A percentile compares a stretch with the other conserved stretches of the same genome.
Evolutionary conservation across 768 basidiomycete genomes (phyloP).

Genomic region (Trichaptum fuscoviolaceum): DNA sequence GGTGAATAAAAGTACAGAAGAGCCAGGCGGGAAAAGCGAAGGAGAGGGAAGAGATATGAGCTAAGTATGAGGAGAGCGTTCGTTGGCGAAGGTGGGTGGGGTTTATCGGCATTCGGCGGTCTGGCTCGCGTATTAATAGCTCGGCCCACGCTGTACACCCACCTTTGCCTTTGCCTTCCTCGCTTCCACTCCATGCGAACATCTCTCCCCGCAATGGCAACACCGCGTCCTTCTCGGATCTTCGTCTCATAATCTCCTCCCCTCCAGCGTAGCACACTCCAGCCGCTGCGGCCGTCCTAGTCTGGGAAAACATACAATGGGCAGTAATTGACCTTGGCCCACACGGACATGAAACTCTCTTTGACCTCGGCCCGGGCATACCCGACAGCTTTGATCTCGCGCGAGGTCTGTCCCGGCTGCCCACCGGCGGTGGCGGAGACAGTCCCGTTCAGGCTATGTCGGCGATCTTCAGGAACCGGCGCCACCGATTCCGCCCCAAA

Average conservation of each 20-base stretch:
- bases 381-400: too few relatives aligned
- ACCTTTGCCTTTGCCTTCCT: too few relatives aligned
- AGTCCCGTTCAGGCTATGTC: background rate
- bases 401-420: too few relatives aligned
- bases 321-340: too few relatives aligned
- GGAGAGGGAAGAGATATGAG: too few relatives aligned
- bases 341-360: too few relatives aligned
- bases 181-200: background rate
- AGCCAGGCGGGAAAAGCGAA: background rate
- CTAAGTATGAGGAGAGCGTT: background rate
- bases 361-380: too few relatives aligned
- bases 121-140: background rate
- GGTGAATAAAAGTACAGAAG: background rate
- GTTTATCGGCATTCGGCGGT: background rate
- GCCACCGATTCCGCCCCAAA: background rate
- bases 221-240: background rate
- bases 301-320: too few relatives aligned
- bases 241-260: background rate
- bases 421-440: background rate
- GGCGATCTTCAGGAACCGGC: constrained; percentile 1
- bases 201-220: background rate
- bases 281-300: background rate
- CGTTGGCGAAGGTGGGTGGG: background rate
- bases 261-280: background rate
- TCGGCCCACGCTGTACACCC: background rate